Conservation (phyloP, 345 rosid species). For the Sapria himalayana region DNA sequence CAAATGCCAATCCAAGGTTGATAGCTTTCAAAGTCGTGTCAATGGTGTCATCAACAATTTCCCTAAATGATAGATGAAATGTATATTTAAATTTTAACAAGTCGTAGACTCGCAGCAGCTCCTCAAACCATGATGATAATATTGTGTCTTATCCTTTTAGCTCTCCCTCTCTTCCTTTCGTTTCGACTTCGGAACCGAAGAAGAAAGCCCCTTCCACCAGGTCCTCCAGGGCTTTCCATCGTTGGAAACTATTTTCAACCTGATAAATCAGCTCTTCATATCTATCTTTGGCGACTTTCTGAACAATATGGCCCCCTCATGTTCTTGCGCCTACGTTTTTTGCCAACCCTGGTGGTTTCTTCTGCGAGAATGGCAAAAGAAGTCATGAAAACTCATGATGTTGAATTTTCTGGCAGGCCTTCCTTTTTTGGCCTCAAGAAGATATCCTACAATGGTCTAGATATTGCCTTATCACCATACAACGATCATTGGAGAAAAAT, state of each 20-base stretch:
- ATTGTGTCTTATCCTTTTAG: too few species aligned
- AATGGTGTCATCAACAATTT: too few species aligned
- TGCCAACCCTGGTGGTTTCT: conserved; percentile 21
- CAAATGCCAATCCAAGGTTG: too few species aligned
- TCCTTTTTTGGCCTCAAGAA: conserved; percentile 12
- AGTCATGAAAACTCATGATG: conserved; percentile 18
- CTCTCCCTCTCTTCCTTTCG: too few species aligned
- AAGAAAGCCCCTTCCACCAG: conserved; percentile 14
- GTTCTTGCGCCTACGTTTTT: conserved; percentile 22
- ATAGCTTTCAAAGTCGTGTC: too few species aligned
- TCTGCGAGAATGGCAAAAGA: conserved; percentile 17
- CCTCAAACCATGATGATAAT: too few species aligned
- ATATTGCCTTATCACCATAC: conserved; percentile 15
- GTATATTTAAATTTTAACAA: too few species aligned
- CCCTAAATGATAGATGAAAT: too few species aligned
- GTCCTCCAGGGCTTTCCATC: conserved; percentile 22
- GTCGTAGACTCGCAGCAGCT: too few species aligned
- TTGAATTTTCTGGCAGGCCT: conserved; percentile 18
- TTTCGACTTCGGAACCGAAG: too few species aligned
- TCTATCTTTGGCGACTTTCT: conserved; percentile 14
- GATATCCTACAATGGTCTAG: conserved; percentile 16
- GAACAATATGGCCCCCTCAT: conserved; percentile 18
- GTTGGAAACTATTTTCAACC: conserved; percentile 24
- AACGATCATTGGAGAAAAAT: conserved; percentile 21
- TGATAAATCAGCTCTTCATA: conserved; percentile 9